Evolutionary conservation across 106 monocot genomes (phyloP).

Genomic region (Apostasia shenzhenica): DNA sequence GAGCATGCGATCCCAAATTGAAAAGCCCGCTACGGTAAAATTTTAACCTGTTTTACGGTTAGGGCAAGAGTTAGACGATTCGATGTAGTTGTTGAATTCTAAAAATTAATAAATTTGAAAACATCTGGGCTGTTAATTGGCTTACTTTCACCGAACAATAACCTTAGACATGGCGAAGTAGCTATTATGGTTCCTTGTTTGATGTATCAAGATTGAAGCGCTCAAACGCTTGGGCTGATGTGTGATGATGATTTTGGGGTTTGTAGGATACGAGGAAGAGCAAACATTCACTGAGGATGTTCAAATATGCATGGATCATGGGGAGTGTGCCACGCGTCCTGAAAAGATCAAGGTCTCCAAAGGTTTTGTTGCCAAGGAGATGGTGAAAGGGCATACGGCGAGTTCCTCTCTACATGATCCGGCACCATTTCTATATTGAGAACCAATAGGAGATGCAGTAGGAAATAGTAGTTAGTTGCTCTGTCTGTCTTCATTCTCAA

Average conservation of each 20-base stretch:
- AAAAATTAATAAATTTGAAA: not conserved
- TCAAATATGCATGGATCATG: constrained; percentile 58
- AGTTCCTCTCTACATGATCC: constrained; percentile 45
- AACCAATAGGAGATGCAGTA: constrained; percentile 35
- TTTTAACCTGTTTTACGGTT: too few species aligned
- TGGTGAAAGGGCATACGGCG: constrained; percentile 94
- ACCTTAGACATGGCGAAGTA: too few species aligned
- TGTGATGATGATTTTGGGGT: not conserved
- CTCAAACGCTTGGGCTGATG: not conserved
- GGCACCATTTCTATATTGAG: constrained; percentile 21
- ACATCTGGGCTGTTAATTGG: not conserved
- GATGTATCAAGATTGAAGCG: too few species aligned
- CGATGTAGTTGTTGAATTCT: not conserved
- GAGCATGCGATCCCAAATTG: too few species aligned
- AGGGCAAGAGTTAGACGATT: constrained; percentile 1
- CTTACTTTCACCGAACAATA: too few species aligned
- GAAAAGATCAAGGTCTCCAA: constrained; percentile 72
- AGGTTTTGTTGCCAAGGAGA: constrained; percentile 88
- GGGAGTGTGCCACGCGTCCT: constrained; percentile 41
- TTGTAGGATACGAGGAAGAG: constrained; percentile 33
- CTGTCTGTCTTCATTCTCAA: not conserved
- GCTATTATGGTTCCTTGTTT: not conserved
- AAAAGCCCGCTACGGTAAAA: too few species aligned
- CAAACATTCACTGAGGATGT: constrained; percentile 23
- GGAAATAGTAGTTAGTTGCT: constrained; percentile 17